Evolutionary conservation across 495 filamentous ascomycete genomes (phyloP), one percentile per base, ranked within the genome.

Genomic region (Penicillium coprophilum): DNA sequence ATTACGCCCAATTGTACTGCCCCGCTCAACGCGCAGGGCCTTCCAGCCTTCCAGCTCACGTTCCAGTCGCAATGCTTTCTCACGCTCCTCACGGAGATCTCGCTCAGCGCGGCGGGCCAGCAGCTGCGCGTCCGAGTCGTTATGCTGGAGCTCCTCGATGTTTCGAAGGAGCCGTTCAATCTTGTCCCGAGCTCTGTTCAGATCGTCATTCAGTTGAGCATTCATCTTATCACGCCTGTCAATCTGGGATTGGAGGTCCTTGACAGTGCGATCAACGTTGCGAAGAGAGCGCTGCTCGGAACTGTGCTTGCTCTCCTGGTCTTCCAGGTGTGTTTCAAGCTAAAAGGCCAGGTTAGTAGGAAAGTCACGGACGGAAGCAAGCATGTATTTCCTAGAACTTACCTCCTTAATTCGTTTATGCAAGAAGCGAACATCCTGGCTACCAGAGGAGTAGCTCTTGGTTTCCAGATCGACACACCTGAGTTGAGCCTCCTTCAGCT

Each of bases 401-500:
- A 96, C 93, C 81, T 97, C 95, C 79, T 97, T 92, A 60, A 98
- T 89, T 38, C 94, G 84, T 61, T 92, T 91, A 75, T 96, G 88
- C 67, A 97, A 75, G 79, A 97, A 98, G 58, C 92, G 85, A 57
- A 97, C 90, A 71, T 98, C 94, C 56, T 97, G 90, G 65, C 91
- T 95, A 43, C 89, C 91, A 54, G 83, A 92, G 24, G 91, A 91
- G 71, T 96, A 97, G 49, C 91, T 90, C 80, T 97, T 97, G 23
- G 94, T 98, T 72, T 98, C 94, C 43, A 98, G 74, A 59, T 97
- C 94, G 39, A 98, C 87, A 44, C 95, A 84, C 57, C 85, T 84
- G 24, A 97, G 79, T 71, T 98, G 94, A 41, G 93, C 76, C 70
- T 98, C 94, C 76, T 92, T 97, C 53, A 94, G 79, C 24, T 83